A percentile compares a stretch with the other conserved stretches of the same genome.
These are phyloP conservation scores for Eragrostis nindensis DNA, from an alignment of 176 grass and related monocot species.

Conservation along the genomic window DNA sequence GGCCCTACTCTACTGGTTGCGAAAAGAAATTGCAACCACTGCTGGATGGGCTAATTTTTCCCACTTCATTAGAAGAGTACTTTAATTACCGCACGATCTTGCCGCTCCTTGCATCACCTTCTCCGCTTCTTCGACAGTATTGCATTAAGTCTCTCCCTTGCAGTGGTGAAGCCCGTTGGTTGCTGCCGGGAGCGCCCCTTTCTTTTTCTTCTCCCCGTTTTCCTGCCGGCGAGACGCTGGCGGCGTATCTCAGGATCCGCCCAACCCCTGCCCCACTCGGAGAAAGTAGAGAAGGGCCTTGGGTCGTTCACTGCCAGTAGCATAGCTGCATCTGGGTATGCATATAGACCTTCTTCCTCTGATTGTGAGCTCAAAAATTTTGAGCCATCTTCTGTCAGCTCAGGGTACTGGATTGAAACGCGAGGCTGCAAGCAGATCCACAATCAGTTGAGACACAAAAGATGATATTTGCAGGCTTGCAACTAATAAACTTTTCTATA, in stretches of 20 bases:
- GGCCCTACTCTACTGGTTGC: background rate
- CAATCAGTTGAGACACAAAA: constrained; percentile 15
- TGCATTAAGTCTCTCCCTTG: constrained; percentile 38
- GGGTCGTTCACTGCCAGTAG: constrained; percentile 35
- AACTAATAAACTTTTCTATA: background rate
- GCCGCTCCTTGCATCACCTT: background rate
- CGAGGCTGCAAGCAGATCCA: constrained; percentile 53
- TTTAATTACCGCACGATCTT: background rate
- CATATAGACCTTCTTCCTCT: constrained; percentile 44
- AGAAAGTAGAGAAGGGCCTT: constrained; percentile 50
- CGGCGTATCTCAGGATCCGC: constrained; percentile 80
- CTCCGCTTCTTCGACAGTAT: constrained; percentile 55
- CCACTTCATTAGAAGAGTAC: background rate
- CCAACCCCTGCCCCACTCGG: constrained; percentile 88
- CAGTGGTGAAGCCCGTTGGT: constrained; percentile 44
- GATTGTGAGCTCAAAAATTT: constrained; percentile 51
- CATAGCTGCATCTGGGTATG: constrained; percentile 71
- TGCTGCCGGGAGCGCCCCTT: constrained; percentile 47
- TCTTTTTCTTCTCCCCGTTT: constrained; percentile 41
- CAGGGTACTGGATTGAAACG: constrained; percentile 69
- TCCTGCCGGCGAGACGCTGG: constrained; percentile 63
- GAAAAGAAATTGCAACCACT: background rate
- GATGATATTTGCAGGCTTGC: background rate
- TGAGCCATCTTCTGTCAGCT: constrained; percentile 58
- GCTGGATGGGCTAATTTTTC: background rate